Evolutionary conservation across 2,329 filamentous ascomycete species (phyloP).

Genomic region (Blumeria graminis): DNA sequence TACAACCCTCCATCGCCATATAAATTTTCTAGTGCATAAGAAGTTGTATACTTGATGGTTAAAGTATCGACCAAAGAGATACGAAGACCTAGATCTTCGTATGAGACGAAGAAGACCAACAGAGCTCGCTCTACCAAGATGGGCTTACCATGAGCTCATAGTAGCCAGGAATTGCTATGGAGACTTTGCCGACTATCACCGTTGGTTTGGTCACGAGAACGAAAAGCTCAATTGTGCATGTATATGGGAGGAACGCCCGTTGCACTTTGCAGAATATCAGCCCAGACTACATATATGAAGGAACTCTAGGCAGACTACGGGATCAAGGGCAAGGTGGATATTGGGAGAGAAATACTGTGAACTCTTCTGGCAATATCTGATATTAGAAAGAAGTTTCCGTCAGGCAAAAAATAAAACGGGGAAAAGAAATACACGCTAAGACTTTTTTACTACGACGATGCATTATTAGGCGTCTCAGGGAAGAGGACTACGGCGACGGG

Average conservation of each 20-base stretch:
- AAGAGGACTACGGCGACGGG: too few species aligned
- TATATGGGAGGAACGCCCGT: neutral
- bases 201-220: neutral
- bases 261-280: neutral
- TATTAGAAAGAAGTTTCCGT: neutral
- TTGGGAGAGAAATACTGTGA: neutral
- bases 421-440: too few species aligned
- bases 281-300: neutral
- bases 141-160: neutral
- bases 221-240: neutral
- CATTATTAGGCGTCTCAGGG: too few species aligned
- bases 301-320: neutral
- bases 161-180: neutral
- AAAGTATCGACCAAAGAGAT: too few species aligned
- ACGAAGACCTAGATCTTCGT: too few species aligned
- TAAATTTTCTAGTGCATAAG: too few species aligned
- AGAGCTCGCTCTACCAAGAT: neutral
- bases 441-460: too few species aligned
- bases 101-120: neutral
- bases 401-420: neutral
- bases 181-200: neutral
- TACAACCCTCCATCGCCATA: too few species aligned
- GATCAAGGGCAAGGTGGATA: neutral
- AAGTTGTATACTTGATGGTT: too few species aligned
- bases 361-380: neutral